Conservation (phyloP, 2,329 filamentous ascomycete genomes). For the Geoglossum cookeanum region DNA sequence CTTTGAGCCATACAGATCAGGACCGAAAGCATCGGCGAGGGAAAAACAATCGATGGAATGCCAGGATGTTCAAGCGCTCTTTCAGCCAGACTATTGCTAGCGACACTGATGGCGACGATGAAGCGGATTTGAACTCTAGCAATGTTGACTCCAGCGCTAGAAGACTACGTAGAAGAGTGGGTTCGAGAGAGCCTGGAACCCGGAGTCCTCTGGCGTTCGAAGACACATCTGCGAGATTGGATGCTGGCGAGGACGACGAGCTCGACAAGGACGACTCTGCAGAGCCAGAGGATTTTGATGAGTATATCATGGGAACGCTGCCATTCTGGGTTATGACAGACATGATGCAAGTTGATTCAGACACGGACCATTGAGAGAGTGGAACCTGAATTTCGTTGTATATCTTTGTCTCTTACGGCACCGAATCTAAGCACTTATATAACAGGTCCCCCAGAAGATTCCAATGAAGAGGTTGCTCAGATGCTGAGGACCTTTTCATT, state of each 20-base stretch:
- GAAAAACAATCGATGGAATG: constrained; percentile 22
- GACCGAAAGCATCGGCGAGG: not conserved
- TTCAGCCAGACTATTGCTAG: constrained; percentile 27
- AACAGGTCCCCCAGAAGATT: not conserved
- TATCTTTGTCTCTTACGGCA: not conserved
- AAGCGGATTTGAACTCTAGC: constrained; percentile 21
- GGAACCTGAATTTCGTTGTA: not conserved
- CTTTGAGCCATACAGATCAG: not conserved
- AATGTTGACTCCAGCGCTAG: constrained; percentile 21
- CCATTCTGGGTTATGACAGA: constrained; percentile 19
- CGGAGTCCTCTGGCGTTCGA: constrained; percentile 21
- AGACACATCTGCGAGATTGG: constrained; percentile 17
- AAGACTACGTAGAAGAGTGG: constrained; percentile 23
- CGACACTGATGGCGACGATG: constrained; percentile 23
- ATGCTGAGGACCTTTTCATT: not conserved
- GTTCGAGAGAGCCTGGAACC: constrained; percentile 16
- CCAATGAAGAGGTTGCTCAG: not conserved
- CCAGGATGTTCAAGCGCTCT: constrained; percentile 25
- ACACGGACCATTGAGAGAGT: not conserved
- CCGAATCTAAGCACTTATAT: not conserved
- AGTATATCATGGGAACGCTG: constrained; percentile 19
- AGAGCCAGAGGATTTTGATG: constrained; percentile 10
- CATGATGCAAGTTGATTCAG: constrained; percentile 11
- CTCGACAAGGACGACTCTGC: constrained; percentile 14
- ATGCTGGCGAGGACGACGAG: constrained; percentile 21